Base-by-base conservation (phyloP, 495 filamentous ascomycete species). In the Bryoglossum gracile region DNA sequence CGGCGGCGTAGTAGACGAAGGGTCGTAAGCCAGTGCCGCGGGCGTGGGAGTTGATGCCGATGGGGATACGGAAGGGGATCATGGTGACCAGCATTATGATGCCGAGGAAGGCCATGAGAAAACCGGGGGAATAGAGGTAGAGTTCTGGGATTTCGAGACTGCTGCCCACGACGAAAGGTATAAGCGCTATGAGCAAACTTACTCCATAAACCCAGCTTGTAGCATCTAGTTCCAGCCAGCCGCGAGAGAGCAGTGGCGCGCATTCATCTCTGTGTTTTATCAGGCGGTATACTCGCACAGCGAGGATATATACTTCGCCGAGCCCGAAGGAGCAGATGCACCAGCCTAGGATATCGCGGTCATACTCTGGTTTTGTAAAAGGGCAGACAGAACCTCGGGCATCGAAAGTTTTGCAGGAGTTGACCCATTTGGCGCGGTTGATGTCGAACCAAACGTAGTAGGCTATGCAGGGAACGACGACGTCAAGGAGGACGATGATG, bases 61-160 rank as follows among this genome's bases (percentile, higher is more conserved):
- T 43, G 3, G 51, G 51, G 11, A 48, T 54, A 16, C 43, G 46
- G 38, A 54, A 8, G 2, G 51, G 51, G 16, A 54, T 54, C 5
- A 53, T 35, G 1, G 50, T 53, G 21, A 42, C 25, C 17, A 53
- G 33, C 50, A 53, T 53, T 22, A 53, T 17, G 35, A 47, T 41
- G 17, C 50, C 50, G 21, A 53, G 50, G 26, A 53, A 53, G 13
- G 43, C 50, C 50, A 53, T 53, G 3, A 53, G 50, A 23, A 47
- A 53, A 17, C 34, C 25, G 1, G 50, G 50, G 11, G 34, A 30
- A 28, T 53, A 53, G 34, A 53, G 50, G 21, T 53, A 53, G 13
- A 53, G 43, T 17, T 41, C 10, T 14, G 50, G 50, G 16, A 53
- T 53, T 33, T 44, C 42, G 4, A 1, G 13, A 11, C 8, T 35